Conservation (phyloP, 2,329 filamentous ascomycete species). For the Ceratocystis lukuohia region DNA sequence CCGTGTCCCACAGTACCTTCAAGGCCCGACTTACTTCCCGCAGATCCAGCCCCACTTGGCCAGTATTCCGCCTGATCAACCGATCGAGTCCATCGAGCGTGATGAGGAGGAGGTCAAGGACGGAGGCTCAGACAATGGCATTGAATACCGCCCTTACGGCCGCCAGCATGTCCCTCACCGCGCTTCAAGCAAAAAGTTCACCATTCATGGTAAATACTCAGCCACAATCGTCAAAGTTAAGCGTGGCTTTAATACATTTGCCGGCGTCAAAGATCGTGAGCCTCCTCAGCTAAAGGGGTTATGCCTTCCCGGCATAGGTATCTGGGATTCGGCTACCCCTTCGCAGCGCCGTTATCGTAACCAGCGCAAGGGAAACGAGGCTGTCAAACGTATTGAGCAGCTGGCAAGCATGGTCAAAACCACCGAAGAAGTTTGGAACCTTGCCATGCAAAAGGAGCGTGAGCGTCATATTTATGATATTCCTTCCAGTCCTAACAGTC, state of each 20-base stretch:
- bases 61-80: not conserved
- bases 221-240: conserved; percentile 16
- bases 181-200: conserved; percentile 4
- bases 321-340: conserved; percentile 67
- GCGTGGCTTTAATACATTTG: conserved; percentile 15
- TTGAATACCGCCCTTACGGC: conserved; percentile 15
- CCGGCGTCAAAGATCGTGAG: conserved; percentile 12
- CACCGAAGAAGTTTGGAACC: conserved; percentile 50
- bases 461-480: conserved; percentile 45
- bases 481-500: conserved; percentile 30
- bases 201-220: conserved; percentile 13
- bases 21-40: not conserved
- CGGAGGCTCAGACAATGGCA: not conserved
- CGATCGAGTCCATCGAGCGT: not conserved
- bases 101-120: not conserved
- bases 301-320: conserved; percentile 63
- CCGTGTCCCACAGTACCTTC: not conserved
- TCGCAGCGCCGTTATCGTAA: conserved; percentile 63
- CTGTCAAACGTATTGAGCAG: conserved; percentile 52
- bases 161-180: not conserved
- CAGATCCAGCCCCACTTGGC: not conserved
- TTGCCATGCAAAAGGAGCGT: conserved; percentile 37
- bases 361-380: conserved; percentile 61
- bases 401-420: conserved; percentile 51
- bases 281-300: conserved; percentile 47